Percentiles rank a stretch among this genome's conserved stretches.
These are phyloP conservation scores for Lagenidium sp. DNA, from an alignment of 352 stramenopile genomes.

Conservation along the genomic window DNA sequence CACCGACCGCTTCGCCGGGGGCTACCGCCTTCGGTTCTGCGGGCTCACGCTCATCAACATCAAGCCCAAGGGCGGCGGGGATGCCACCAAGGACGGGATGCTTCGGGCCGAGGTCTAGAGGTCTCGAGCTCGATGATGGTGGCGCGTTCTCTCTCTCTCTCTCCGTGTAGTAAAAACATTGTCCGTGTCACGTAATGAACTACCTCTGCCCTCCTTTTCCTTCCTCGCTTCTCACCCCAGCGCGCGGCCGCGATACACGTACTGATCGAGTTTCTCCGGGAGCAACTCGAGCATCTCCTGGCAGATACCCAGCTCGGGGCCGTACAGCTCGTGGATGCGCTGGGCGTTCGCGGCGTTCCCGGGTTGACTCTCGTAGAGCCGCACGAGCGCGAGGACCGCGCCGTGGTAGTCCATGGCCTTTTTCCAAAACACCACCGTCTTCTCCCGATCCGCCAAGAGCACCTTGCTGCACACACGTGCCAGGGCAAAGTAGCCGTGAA, in stretches of 20 bases:
- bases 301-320: conserved; percentile 46
- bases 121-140: too few species aligned
- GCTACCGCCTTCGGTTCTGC: conserved; percentile 54
- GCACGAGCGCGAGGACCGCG: conserved; percentile 26
- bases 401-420: conserved; percentile 47
- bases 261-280: conserved; percentile 73
- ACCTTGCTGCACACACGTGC: conserved; percentile 56
- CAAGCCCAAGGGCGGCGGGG: conserved; percentile 26
- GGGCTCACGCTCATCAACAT: conserved; percentile 49
- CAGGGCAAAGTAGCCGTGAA: conserved; percentile 52
- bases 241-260: conserved; percentile 54
- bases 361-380: conserved; percentile 21
- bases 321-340: conserved; percentile 26
- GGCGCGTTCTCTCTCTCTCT: too few species aligned
- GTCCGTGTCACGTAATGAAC: too few species aligned
- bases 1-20: conserved; percentile 45
- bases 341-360: conserved; percentile 8
- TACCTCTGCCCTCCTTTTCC: too few species aligned
- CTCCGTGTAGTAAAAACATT: too few species aligned
- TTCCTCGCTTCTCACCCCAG: too few species aligned
- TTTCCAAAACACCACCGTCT: conserved; percentile 51
- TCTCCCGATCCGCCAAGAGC: conserved; percentile 20
- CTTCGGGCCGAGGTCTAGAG: conserved; percentile 2
- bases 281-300: conserved; percentile 53
- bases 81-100: conserved; percentile 11